These are phyloP conservation scores for Aegilops bicornis DNA, from an alignment of 176 grass and related monocot species.

Conservation along the genomic window DNA sequence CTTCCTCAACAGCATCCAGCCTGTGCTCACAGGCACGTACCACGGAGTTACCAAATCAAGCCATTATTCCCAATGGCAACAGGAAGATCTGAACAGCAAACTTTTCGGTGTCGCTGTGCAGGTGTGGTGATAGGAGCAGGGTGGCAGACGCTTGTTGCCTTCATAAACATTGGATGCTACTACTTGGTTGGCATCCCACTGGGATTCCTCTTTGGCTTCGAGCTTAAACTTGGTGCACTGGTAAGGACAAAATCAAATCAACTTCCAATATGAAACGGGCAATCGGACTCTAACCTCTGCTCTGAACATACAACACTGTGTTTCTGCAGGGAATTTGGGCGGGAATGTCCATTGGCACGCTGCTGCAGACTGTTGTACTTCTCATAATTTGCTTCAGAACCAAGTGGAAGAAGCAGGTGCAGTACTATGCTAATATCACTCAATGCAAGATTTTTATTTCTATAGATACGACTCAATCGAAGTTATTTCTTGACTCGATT, in stretches of 20 bases:
- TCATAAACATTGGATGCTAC: constrained; percentile 81
- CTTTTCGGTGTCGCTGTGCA: constrained; percentile 16
- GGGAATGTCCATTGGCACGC: constrained; percentile 82
- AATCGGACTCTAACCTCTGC: neutral
- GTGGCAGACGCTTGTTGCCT: constrained; percentile 77
- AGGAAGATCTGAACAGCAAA: neutral
- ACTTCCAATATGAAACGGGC: neutral
- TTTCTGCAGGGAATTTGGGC: constrained; percentile 87
- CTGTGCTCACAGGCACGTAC: constrained; percentile 80
- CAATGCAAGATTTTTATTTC: neutral
- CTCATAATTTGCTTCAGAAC: constrained; percentile 67
- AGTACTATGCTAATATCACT: neutral
- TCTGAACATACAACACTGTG: neutral
- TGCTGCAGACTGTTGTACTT: constrained; percentile 68
- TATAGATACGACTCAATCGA: neutral
- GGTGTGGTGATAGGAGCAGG: constrained; percentile 92
- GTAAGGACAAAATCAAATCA: constrained; percentile 23
- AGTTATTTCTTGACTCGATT: neutral
- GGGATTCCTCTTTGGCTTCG: constrained; percentile 76
- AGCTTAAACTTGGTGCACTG: constrained; percentile 49
- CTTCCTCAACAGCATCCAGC: constrained; percentile 94
- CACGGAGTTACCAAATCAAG: neutral
- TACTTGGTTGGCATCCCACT: constrained; percentile 83
- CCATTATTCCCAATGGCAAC: neutral
- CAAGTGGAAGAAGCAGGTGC: constrained; percentile 89